Evolutionary conservation across 495 filamentous ascomycete species (phyloP).

Genomic region (Sporormia fimetaria): DNA sequence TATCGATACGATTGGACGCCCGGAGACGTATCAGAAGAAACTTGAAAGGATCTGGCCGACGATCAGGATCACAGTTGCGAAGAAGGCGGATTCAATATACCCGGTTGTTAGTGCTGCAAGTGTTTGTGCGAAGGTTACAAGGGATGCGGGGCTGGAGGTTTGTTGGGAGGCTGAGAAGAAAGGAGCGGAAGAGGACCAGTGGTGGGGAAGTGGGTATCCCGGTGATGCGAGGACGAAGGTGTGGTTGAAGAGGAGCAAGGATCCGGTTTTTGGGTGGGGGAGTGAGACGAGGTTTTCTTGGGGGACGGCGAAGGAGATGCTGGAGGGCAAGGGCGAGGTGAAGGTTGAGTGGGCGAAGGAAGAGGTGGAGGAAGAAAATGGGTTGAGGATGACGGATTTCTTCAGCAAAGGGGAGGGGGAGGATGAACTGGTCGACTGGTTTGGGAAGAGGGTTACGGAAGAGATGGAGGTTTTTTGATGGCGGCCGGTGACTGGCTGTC

Average conservation of each 20-base stretch:
- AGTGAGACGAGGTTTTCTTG: slow-evolving; percentile 87
- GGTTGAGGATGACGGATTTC: slow-evolving; percentile 61
- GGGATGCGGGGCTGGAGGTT: slow-evolving; percentile 77
- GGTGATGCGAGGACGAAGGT: slow-evolving; percentile 67
- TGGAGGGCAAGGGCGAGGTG: slow-evolving; percentile 55
- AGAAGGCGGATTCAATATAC: slow-evolving; percentile 91
- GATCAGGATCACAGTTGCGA: slow-evolving; percentile 71
- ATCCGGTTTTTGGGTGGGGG: slow-evolving; percentile 92
- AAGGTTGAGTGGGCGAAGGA: slow-evolving; percentile 78
- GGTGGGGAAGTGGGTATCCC: slow-evolving; percentile 91
- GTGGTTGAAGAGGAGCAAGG: slow-evolving; percentile 80
- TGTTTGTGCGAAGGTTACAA: slow-evolving; percentile 90
- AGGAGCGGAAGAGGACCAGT: slow-evolving; percentile 3
- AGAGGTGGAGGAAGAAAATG: slow-evolving; percentile 50
- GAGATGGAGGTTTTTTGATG: slow-evolving; percentile 35
- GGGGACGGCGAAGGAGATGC: slow-evolving; percentile 86
- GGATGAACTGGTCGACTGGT: slow-evolving; percentile 51
- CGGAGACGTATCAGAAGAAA: slow-evolving; percentile 69
- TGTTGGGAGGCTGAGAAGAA: slow-evolving; percentile 42
- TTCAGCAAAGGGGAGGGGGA: slow-evolving; percentile 44
- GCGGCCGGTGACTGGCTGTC: neutral
- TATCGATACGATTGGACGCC: slow-evolving; percentile 87
- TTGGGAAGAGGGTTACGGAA: slow-evolving; percentile 46
- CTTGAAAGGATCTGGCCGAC: slow-evolving; percentile 76
- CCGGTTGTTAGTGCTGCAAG: slow-evolving; percentile 88